Conservation (phyloP, 805 yeast species). For the Ogataea glucozyma region DNA sequence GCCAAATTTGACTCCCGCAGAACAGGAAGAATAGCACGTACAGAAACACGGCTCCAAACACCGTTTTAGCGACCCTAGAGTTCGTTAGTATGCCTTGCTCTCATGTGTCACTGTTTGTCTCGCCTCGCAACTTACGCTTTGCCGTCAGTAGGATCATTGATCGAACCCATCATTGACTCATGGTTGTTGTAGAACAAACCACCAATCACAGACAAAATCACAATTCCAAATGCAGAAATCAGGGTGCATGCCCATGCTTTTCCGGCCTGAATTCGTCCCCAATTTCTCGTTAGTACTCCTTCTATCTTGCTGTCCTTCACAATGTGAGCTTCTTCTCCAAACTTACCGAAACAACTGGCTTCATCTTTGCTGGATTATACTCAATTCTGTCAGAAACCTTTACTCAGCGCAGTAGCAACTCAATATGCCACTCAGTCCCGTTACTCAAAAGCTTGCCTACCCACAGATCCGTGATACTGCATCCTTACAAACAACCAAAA, state of each 20-base stretch:
- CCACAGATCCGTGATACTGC: too few species aligned
- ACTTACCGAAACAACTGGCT: constrained; percentile 37
- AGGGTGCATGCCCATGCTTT: constrained; percentile 96
- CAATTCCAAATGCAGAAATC: constrained; percentile 87
- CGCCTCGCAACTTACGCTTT: constrained; percentile 52
- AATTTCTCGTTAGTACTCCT: background rate
- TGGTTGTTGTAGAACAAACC: constrained; percentile 75
- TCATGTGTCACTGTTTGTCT: background rate
- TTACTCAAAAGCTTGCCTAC: too few species aligned
- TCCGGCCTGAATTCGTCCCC: constrained; percentile 48
- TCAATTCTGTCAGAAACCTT: background rate
- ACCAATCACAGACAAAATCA: constrained; percentile 83
- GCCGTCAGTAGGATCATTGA: constrained; percentile 89
- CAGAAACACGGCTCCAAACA: constrained; percentile 84
- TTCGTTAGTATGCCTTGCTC: constrained; percentile 7
- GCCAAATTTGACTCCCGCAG: constrained; percentile 82
- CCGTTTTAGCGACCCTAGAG: constrained; percentile 77
- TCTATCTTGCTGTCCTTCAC: background rate
- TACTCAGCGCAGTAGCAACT: too few species aligned
- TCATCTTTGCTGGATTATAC: constrained; percentile 22
- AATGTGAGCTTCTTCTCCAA: background rate
- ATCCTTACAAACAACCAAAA: too few species aligned
- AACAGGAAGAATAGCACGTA: constrained; percentile 78
- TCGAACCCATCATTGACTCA: constrained; percentile 92
- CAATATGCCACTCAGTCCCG: too few species aligned